Conservation (phyloP, 345 rosid genomes). For the Boechera stricta region DNA sequence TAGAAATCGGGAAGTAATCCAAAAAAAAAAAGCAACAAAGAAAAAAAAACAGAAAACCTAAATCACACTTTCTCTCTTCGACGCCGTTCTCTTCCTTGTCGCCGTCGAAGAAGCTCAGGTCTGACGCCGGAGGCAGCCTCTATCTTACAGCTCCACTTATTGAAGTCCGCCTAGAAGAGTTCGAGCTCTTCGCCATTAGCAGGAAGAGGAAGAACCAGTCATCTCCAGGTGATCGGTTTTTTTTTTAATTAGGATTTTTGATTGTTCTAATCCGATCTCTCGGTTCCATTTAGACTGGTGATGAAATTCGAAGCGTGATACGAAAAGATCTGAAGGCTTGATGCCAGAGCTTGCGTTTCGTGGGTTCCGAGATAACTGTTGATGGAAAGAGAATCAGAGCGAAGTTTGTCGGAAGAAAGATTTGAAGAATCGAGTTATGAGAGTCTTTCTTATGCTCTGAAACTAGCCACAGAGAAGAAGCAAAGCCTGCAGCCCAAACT, state of each 20-base stretch:
- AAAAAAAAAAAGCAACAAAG: too few species aligned
- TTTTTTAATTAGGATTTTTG: conserved; percentile 27
- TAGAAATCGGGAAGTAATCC: too few species aligned
- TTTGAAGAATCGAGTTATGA: conserved; percentile 62
- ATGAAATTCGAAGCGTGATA: conserved; percentile 36
- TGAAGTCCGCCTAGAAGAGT: too few species aligned
- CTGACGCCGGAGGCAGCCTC: too few species aligned
- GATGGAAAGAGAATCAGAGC: conserved; percentile 52
- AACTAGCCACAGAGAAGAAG: conserved; percentile 69
- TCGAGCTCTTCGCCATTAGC: too few species aligned
- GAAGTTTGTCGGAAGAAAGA: conserved; percentile 37
- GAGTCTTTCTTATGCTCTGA: conserved; percentile 84
- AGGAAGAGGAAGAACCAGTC: background rate
- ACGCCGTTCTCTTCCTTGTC: too few species aligned
- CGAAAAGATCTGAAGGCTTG: conserved; percentile 32
- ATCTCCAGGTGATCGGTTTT: background rate
- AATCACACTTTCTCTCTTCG: too few species aligned
- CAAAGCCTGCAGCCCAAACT: conserved; percentile 60
- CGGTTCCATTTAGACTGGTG: background rate
- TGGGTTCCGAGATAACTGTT: conserved; percentile 46
- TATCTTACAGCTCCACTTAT: too few species aligned
- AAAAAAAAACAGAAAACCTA: too few species aligned
- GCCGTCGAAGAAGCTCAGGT: too few species aligned
- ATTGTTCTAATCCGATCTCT: conserved; percentile 22
- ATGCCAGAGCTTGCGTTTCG: conserved; percentile 41